phyloP scores from a whole-genome alignment of 805 yeast species.

The Trichomonascus vanleenenianus region DNA sequence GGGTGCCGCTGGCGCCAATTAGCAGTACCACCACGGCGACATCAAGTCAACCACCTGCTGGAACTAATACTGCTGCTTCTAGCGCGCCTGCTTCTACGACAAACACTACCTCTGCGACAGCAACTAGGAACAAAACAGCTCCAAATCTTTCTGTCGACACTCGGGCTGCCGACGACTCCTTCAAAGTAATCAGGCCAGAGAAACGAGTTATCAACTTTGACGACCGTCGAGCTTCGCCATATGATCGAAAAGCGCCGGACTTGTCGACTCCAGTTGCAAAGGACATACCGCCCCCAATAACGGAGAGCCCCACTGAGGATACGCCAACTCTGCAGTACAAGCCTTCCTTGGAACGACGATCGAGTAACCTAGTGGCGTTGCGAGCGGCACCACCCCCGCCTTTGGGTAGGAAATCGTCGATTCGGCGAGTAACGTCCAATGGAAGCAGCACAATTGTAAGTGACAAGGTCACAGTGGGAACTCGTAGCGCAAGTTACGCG shows the following conservation, averaged over 20 bases:
- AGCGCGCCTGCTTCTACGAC: conserved; percentile 2
- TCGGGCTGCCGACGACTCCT: conserved; percentile 44
- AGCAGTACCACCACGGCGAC: neutral
- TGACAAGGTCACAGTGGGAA: neutral
- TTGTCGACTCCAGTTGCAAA: neutral
- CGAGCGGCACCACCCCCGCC: conserved; percentile 45
- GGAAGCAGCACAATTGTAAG: neutral
- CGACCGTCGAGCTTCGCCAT: conserved; percentile 69
- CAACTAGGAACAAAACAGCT: neutral
- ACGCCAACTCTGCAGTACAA: conserved; percentile 8
- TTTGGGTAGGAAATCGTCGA: conserved; percentile 13
- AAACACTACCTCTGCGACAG: conserved; percentile 4
- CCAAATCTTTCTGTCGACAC: conserved; percentile 9
- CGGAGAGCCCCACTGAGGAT: neutral
- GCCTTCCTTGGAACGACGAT: conserved; percentile 21
- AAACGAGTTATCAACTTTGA: conserved; percentile 76
- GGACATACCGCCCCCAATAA: neutral
- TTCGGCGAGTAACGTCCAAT: conserved; percentile 2
- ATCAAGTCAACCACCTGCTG: conserved; percentile 1
- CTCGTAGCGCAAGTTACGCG: neutral
- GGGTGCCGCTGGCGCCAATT: neutral
- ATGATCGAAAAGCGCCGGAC: conserved; percentile 25
- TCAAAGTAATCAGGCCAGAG: conserved; percentile 56
- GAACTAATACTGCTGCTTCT: conserved; percentile 1
- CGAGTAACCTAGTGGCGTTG: conserved; percentile 54